Evolutionary conservation across 2,329 filamentous ascomycete species (phyloP), one percentile per base, ranked within the genome.

Genomic region (Spiromastix sp.): DNA sequence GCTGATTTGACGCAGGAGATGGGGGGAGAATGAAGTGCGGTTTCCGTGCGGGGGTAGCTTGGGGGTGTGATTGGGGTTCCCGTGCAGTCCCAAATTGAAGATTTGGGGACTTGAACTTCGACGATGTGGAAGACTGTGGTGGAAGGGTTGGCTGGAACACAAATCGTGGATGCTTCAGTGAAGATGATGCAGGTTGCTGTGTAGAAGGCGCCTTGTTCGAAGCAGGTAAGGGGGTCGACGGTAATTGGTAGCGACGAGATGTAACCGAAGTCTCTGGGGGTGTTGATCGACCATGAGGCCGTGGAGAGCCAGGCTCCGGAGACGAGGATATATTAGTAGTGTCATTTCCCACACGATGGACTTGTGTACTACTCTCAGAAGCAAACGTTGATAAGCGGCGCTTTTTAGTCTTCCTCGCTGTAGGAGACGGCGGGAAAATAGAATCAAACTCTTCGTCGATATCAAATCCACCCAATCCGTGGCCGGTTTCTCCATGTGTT

Each of bases 21-120:
- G 49, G 50, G 3, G 60, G 60, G 3, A 63, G 43, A 8, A 61
- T 48, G 35, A 64, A 63, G 6, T 43, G 39, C 3, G 57, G 57
- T 39, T 57, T 61, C 15, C 48, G 50, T 32, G 44, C 31, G n/a
- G 30, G 39, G 15, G 36, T 34, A n/a, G 41, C 21, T 27, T 25
- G 7, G 8, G 18, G 27, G 17, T 25, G 24, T 4, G 41, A 26
- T 27, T 25, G 7, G 8, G 18, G 27, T 25, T 25, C 25, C 4
- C 21, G 21, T 24, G 21, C n/a, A 24, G 21, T n/a, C n/a, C n/a
- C n/a, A n/a, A n/a, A n/a, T n/a, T 7, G 21, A 24, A 24, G 21
- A 24, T 7, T n/a, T 7, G 21, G 21, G 21, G 21, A 7, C 21
- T 24, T 7, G 21, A n/a, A 7, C 21, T 7, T 7, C 7, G 7